Base-by-base conservation (phyloP, 169 alveolate species). In the Eimeria necatrix region DNA sequence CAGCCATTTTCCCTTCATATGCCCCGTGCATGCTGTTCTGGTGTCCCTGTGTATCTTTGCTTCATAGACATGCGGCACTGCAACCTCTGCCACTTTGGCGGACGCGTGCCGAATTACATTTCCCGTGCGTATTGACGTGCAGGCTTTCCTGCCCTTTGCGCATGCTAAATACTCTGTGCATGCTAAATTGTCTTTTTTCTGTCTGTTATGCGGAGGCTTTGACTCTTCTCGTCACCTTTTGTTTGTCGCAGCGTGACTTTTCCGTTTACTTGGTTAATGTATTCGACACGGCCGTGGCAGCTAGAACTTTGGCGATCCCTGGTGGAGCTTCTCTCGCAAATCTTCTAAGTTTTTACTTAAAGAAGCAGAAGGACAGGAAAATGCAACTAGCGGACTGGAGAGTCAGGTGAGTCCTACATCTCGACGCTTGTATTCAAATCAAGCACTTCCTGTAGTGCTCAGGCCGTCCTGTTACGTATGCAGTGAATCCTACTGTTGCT, bases 311-410 rank as follows among this genome's bases (percentile, higher is more conserved):
- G 53, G 81, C 96, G 59, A 95, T 97, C n/a, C 98, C 98, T 14
- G 97, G 97, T 10, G 96, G 98, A 16, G 97, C 94, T 68, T 97
- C 99, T 3, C 97, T 98, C 53, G 98, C 97, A 59, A 97, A 95
- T 95, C 95, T 98, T 32, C 96, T 98, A 4, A 91, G 94, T 56
- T 91, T 94, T 70, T 97, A 97, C 94, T 97, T 99, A 71, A 96
- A 97, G 51, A 97, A 97, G n/a, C 97, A 96, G 51, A 96, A 98
- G 10, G 99, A 98, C 96, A 98, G 98, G 95, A 95, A 96, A 56
- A 97, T 96, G 93, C 98, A 98, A 94, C 95, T 98, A 26, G 99
- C 99, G 18, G 99, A 98, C 97, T 98, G 99, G 99, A 96, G 99
- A 80, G 92, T 95, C 10, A 60, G 96, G 96, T 90, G 59, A 16